Base-by-base conservation (phyloP, 1,139 yeast genomes). In the Yamadazyma sp. region DNA sequence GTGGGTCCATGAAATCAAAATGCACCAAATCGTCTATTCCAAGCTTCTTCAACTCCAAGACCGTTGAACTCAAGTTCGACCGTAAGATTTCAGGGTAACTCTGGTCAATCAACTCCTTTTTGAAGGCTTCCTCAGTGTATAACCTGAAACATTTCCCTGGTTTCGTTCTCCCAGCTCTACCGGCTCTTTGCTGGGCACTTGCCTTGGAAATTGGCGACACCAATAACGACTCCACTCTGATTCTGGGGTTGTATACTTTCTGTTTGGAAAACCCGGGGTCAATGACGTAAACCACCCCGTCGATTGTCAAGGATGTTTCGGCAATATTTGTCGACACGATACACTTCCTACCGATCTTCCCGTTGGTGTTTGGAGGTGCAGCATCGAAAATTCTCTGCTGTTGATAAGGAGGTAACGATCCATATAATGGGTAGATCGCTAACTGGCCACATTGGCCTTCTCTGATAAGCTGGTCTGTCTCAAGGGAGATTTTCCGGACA, bases 121-220 rank as follows among this genome's bases (percentile, higher is more conserved):
- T 82, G 73, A 87, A 92, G 2, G 98, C 98, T 55, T 89, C 97
- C 59, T 92, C 98, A 1, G 98, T 92, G 65, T 92, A 92, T 42
- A 92, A 74, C 57, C 98, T 77, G 77, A 91, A 92, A 66, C 98
- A 91, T 62, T 92, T 92, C 59, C 98, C 98, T 7, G 98, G 98
- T 58, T 96, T 79, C 5, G 98, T 92, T 79, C 98, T 94, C 73
- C 98, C 98, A 42, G 98, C 98, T 79, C 98, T 89, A 77, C 98
- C 98, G 24, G 98, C 98, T 67, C 98, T 80, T 66, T 92, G 98
- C 64, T 91, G 97, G 1, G 98, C 96, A 39, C 95, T 83, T 0
- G 98, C 98, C 64, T 89, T 92, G 12, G 98, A 91, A 48, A 92
- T 91, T 34, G 98, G 98, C 7, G 96, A 87, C 5, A 92, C 98